Evolutionary conservation across 2,329 filamentous ascomycete genomes (phyloP).

Genomic region (Seiridium unicorne): DNA sequence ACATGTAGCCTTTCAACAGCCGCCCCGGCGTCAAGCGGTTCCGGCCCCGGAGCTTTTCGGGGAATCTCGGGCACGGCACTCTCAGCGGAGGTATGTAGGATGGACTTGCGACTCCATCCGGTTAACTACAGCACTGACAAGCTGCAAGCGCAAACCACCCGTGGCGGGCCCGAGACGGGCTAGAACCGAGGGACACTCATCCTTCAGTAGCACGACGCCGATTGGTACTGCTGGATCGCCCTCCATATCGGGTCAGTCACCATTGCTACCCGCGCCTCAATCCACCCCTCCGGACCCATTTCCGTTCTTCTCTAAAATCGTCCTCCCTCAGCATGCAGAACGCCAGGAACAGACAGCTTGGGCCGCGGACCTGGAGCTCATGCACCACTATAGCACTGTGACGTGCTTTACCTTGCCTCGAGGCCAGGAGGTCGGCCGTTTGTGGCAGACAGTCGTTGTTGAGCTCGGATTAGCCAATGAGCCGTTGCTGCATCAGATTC

Average conservation of each 20-base stretch:
- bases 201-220: neutral
- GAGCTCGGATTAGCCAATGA: neutral
- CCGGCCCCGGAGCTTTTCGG: neutral
- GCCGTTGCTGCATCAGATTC: neutral
- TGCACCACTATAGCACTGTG: constrained; percentile 3
- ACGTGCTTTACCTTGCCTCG: neutral
- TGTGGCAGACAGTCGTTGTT: neutral
- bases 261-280: neutral
- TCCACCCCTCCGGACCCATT: constrained; percentile 14
- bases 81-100: neutral
- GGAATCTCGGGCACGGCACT: neutral
- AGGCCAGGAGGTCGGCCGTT: neutral
- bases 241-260: neutral
- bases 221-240: neutral
- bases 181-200: neutral
- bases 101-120: neutral
- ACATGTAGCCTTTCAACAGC: constrained; percentile 27
- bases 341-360: constrained; percentile 16
- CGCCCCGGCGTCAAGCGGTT: neutral
- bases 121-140: neutral
- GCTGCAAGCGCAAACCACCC: neutral
- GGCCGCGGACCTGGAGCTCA: constrained; percentile 3
- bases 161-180: too few species aligned
- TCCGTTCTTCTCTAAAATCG: constrained; percentile 23
- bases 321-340: constrained; percentile 11